Evolutionary conservation across 2,329 filamentous ascomycete genomes (phyloP), one percentile per base, ranked within the genome.

Genomic region (Coniella lustricola): DNA sequence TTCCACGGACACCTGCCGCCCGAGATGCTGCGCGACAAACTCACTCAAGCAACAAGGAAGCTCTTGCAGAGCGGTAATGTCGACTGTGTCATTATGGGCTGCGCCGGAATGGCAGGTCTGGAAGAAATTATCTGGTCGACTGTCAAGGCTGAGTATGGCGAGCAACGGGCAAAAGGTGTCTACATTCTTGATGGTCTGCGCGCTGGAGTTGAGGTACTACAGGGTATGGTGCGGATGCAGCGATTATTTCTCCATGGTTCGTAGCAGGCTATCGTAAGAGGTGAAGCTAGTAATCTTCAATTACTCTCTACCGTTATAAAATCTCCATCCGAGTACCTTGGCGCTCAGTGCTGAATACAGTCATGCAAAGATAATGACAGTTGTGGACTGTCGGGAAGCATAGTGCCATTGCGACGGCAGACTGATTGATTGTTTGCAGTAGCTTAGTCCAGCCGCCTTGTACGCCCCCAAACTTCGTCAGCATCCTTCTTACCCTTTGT

Each of bases 391-490:
- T 47, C 18, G n/a, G n/a, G n/a, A n/a, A n/a, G n/a, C n/a, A n/a
- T n/a, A n/a, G n/a, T n/a, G 16, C 43, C 40, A 3, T 17, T 14
- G 20, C 10, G 17, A 21, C 43, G 20, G 7, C 42, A 38, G 32
- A 12, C 33, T 17, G 7, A 5, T 17, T 21, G 4, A 17, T 4
- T 29, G 18, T 25, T 10, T 34, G 17, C 17, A 17, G 18, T 20
- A 33, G 10, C 14, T 65, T 59, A 81, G 54, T 80, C 77, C 43
- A 74, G 58, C 3, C 75, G 71, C 50, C 76, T 70, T 36, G 71
- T 72, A 49, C 87, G 73, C 1, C 87, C 87, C 90, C 90, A 96
- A n/a, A 95, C 90, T 62, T 95, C 90, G 59, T 95, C 88, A 0
- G 79, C 82, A 60, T 85, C 84, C 60, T 79, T 82, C 74, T 88